A percentile compares a stretch with the other conserved stretches of the same genome.
These are phyloP conservation scores for Guyanaporus albipodus DNA, from an alignment of 768 basidiomycete species.

Conservation along the genomic window DNA sequence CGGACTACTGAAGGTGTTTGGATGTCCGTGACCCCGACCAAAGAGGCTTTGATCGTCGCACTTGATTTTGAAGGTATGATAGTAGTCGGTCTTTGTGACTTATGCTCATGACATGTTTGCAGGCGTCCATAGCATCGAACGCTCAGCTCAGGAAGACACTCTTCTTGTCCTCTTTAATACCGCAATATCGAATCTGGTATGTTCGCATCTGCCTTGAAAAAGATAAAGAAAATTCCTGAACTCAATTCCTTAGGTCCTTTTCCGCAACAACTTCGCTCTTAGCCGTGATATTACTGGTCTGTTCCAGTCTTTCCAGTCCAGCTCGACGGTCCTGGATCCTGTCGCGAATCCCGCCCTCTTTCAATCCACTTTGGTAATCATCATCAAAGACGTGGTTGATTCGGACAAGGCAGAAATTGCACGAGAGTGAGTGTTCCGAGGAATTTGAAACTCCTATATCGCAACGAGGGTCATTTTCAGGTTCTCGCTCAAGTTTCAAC, in stretches of 20 bases:
- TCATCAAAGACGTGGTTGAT: constrained; percentile 68
- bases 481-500: constrained; percentile 53
- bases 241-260: constrained; percentile 43
- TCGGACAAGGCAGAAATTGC: constrained; percentile 56
- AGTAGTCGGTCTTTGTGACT: not conserved
- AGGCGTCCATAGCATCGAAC: constrained; percentile 64
- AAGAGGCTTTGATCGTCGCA: constrained; percentile 52
- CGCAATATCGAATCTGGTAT: constrained; percentile 58
- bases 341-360: constrained; percentile 55
- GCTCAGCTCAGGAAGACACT: constrained; percentile 60
- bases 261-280: constrained; percentile 63
- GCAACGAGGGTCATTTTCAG: constrained; percentile 24
- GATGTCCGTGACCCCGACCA: constrained; percentile 62
- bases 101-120: not conserved
- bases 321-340: constrained; percentile 53
- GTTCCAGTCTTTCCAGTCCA: constrained; percentile 59
- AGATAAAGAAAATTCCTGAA: not conserved
- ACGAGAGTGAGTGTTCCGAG: constrained; percentile 43
- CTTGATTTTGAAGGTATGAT: constrained; percentile 59
- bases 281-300: constrained; percentile 58
- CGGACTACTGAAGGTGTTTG: constrained; percentile 62
- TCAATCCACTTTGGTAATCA: constrained; percentile 55
- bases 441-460: not conserved
- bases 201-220: constrained; percentile 10
- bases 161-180: constrained; percentile 63